A percentile compares a stretch with the other conserved stretches of the same genome.
Evolutionary conservation across 1,284 basidiomycete species (phyloP).

Genomic region (Boletus calvinii): DNA sequence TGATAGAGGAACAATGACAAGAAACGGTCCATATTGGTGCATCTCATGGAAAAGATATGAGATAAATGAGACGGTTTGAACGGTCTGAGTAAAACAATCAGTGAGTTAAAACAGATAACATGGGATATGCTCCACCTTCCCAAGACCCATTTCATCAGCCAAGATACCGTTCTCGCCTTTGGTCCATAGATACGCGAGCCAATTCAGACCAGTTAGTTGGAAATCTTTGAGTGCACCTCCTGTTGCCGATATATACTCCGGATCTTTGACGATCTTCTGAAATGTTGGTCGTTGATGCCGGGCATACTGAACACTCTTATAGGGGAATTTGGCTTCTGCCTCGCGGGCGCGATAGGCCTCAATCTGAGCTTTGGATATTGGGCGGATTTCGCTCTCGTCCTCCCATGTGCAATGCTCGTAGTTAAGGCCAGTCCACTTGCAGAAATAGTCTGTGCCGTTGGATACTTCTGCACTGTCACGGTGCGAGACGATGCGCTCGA

Average conservation of each 20-base stretch:
- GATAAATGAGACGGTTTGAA: constrained; percentile 95
- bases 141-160: constrained; percentile 99
- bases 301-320: constrained; percentile 75
- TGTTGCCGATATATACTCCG: constrained; percentile 77
- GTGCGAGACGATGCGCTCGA: constrained; percentile 89
- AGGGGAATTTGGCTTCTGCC: constrained; percentile 81
- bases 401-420: constrained; percentile 99
- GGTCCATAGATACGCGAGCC: constrained; percentile 96
- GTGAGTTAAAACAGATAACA: constrained; percentile 3
- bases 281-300: constrained; percentile 77
- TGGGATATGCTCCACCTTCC: constrained; percentile 61
- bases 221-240: constrained; percentile 95
- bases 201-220: constrained; percentile 97
- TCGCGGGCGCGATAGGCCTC: constrained; percentile 80
- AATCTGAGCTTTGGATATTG: constrained; percentile 75
- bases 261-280: constrained; percentile 87
- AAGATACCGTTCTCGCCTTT: constrained; percentile 96
- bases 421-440: constrained; percentile 95
- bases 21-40: constrained; percentile 94
- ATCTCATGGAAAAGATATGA: constrained; percentile 94
- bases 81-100: constrained; percentile 55
- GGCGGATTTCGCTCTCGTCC: constrained; percentile 73
- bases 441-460: constrained; percentile 85
- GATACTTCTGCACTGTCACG: constrained; percentile 59
- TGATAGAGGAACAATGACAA: constrained; percentile 96